Percentiles rank a stretch among this genome's conserved stretches.
These are phyloP conservation scores for Meredithiella fracta DNA, from an alignment of 2,329 filamentous ascomycete genomes.

Conservation along the genomic window DNA sequence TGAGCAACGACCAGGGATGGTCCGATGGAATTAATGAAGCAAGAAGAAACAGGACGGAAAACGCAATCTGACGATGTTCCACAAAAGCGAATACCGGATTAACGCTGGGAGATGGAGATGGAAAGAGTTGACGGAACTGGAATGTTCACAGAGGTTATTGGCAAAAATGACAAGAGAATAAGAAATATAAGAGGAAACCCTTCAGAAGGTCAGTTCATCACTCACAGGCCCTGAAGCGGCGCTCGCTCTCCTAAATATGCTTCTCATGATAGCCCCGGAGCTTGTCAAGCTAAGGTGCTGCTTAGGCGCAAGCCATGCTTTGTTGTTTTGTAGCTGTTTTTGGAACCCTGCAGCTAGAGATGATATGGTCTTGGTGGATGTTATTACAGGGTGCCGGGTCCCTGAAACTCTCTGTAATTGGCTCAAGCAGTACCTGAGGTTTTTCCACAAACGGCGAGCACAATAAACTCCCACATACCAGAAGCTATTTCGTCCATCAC, in stretches of 20 bases:
- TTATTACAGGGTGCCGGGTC: neutral
- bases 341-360: neutral
- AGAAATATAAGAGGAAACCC: neutral
- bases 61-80: conserved; percentile 1
- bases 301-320: neutral
- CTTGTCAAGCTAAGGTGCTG: neutral
- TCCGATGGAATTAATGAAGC: neutral
- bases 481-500: neutral
- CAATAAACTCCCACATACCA: conserved; percentile 1
- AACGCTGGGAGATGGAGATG: neutral
- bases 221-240: neutral
- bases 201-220: neutral
- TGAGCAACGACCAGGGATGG: neutral
- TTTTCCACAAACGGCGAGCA: neutral
- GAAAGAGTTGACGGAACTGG: neutral
- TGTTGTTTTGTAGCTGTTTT: neutral
- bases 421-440: neutral
- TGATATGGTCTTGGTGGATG: neutral
- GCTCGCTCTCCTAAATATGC: neutral
- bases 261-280: neutral
- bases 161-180: neutral
- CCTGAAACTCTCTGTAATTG: neutral
- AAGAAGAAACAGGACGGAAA: neutral
- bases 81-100: conserved; percentile 1
- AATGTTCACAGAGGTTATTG: conserved; percentile 1